Evolutionary conservation across 345 rosid genomes (phyloP).

Genomic region (Eucalyptus pauciflora): DNA sequence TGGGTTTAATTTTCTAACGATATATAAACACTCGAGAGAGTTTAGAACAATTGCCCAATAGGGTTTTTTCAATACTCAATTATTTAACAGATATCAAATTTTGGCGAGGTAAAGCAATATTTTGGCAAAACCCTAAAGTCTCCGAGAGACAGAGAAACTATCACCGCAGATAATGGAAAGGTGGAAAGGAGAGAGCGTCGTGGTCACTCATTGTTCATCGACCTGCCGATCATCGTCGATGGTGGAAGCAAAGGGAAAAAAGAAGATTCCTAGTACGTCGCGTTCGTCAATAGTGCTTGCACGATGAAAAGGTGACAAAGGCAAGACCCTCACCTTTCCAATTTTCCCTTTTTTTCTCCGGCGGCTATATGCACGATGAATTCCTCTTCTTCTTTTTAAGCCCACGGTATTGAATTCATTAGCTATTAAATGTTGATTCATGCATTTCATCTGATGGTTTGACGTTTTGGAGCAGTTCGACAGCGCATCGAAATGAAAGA

Average conservation of each 20-base stretch:
- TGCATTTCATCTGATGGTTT: not conserved
- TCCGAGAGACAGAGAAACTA: not conserved
- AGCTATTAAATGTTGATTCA: not conserved
- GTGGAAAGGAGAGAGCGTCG: not conserved
- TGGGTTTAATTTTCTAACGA: not conserved
- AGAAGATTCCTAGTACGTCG: not conserved
- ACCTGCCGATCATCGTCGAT: not conserved
- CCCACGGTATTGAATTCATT: not conserved
- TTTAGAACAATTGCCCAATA: not conserved
- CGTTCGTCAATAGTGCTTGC: not conserved
- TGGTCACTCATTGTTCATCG: not conserved
- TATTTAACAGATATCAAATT: not conserved
- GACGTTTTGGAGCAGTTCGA: not conserved
- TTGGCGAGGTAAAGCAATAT: not conserved
- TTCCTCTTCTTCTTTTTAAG: not conserved
- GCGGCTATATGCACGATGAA: not conserved
- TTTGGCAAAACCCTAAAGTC: not conserved
- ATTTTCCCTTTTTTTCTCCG: not conserved
- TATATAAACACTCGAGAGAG: not conserved
- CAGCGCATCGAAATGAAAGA: not conserved
- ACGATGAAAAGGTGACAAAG: not conserved
- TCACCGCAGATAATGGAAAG: not conserved
- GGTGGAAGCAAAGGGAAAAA: not conserved
- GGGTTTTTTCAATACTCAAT: not conserved
- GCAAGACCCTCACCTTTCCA: not conserved